Evolutionary conservation across 2,329 filamentous ascomycete species (phyloP), one percentile per base, ranked within the genome.

Genomic region (Akanthomyces muscarius): DNA sequence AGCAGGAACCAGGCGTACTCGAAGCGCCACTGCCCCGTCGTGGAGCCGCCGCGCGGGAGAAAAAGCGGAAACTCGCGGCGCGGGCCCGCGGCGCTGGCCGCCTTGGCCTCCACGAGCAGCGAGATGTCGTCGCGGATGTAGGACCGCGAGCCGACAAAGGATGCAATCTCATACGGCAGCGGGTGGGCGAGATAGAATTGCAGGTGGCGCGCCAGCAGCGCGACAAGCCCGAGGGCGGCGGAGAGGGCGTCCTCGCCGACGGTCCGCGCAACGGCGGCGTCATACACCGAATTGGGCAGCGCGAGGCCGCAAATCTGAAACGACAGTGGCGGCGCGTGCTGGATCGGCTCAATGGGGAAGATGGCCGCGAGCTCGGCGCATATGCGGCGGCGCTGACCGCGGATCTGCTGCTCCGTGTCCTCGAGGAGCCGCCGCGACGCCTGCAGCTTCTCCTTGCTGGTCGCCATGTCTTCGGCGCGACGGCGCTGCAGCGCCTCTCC

Each of bases 1-100:
- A 99, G 83, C n/a, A 98, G 79, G 70, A 98, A 99, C 72, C 97
- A 95, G 13, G 83, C 95, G 73, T 98, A 99, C 70, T 98, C 94
- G 74, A 98, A 98, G 2, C 94, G 88, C 78, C 94, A 98, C 52
- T 92, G 86, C 0, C 92, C 86, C 2, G 85, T 83, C 0, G 71
- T 83, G n/a, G 78, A 90, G 75, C 83, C 84, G 18, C 84, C 83
- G 2, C 83, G 76, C 0, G 82, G 82, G 0, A 86, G 72, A 74
- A 93, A 93, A 0, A 99, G 82, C 0, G 95, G 95, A 69, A 96
- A 99, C 6, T 86, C 87, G 60, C 88, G 81, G 52, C 87, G 83
- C 13, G 13, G 62, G 84, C 76, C 55, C 21, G 42, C 56, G 5
- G 44, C 64, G 21, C 5, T 28, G 14, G 11, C n/a, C 18, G 2